Evolutionary conservation across 768 basidiomycete species (phyloP).

Genomic region (Leucocoprinus birnbaumii): DNA sequence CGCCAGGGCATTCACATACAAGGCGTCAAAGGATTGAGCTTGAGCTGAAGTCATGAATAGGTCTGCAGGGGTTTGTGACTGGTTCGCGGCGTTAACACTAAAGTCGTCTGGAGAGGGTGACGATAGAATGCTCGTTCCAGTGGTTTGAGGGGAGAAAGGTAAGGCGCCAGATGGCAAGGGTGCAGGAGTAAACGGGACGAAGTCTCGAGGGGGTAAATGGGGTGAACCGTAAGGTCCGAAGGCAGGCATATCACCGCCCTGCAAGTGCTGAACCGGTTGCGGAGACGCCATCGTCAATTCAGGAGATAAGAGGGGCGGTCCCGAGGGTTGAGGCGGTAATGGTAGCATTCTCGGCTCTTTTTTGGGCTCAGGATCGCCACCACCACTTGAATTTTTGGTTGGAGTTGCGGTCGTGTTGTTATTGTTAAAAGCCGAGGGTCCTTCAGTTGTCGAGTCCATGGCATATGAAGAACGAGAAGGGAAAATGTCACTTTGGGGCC

Average conservation of each 20-base stretch:
- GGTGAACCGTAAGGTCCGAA: not conserved
- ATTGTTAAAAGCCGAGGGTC: not conserved
- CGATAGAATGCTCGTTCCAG: not conserved
- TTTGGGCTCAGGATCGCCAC: not conserved
- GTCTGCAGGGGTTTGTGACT: not conserved
- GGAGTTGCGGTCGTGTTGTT: not conserved
- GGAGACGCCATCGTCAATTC: not conserved
- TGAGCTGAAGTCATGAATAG: not conserved
- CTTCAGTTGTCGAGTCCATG: no score
- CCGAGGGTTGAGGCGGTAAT: not conserved
- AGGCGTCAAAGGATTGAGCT: not conserved
- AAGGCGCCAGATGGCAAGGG: conserved; percentile 6
- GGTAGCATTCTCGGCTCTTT: conserved; percentile 8
- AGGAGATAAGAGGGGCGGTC: not conserved
- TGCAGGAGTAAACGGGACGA: not conserved
- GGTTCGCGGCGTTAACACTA: not conserved
- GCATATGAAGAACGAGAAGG: not conserved
- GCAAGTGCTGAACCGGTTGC: not conserved
- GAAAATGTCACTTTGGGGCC: conserved; percentile 6
- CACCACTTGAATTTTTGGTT: not conserved
- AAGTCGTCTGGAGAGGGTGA: not conserved
- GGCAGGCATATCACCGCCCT: not conserved
- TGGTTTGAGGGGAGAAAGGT: conserved; percentile 9
- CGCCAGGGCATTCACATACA: not conserved
- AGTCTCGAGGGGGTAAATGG: not conserved